Evolutionary conservation across 352 stramenopile species (phyloP).

Genomic region (Globisporangium splendens): DNA sequence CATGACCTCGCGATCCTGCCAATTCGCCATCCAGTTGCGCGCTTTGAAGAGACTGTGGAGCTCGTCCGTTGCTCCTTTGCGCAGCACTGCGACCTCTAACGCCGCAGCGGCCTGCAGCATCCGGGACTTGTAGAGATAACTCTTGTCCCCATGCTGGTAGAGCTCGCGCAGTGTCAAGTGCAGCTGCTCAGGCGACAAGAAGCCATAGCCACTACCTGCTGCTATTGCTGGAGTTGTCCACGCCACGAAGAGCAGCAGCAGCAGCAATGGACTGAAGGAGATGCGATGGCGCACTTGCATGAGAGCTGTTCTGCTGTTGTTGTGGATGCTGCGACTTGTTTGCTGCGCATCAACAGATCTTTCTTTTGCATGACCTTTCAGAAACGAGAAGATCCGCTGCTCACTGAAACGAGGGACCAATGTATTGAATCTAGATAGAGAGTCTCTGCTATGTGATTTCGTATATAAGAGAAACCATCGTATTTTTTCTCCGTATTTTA

Average conservation of each 20-base stretch:
- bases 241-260: constrained; percentile 3
- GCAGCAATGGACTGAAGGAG: neutral
- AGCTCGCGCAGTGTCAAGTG: constrained; percentile 27
- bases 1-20: constrained; percentile 51
- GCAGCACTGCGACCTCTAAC: constrained; percentile 44
- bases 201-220: neutral
- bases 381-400: too few species aligned
- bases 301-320: too few species aligned
- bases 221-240: neutral
- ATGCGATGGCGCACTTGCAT: too few species aligned
- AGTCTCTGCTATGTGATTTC: too few species aligned
- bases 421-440: too few species aligned
- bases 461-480: too few species aligned
- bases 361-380: too few species aligned
- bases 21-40: constrained; percentile 66
- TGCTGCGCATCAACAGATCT: too few species aligned
- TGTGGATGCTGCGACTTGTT: too few species aligned
- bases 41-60: constrained; percentile 56
- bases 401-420: too few species aligned
- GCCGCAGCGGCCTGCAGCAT: constrained; percentile 36
- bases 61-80: constrained; percentile 30
- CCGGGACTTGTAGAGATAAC: constrained; percentile 54
- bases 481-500: too few species aligned
- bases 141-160: constrained; percentile 45
- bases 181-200: constrained; percentile 21